These are phyloP conservation scores for Pyrrhoderma noxium DNA, from an alignment of 1,284 basidiomycete genomes.

Conservation along the genomic window DNA sequence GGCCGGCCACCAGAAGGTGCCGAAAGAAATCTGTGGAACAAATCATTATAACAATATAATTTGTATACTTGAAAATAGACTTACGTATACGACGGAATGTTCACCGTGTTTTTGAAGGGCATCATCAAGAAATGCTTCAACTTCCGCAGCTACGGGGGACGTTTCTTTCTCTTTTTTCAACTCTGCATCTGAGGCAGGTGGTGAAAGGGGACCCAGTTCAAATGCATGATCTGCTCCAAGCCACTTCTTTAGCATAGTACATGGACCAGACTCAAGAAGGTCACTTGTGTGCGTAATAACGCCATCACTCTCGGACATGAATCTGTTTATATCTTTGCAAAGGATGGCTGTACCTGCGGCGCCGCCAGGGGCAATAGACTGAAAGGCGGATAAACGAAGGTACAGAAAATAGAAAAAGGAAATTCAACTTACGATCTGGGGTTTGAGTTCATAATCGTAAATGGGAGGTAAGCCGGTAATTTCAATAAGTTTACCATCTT, in stretches of 20 bases:
- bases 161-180: constrained; percentile 1
- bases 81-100: constrained; percentile 17
- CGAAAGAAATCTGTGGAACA: constrained; percentile 16
- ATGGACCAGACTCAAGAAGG: constrained; percentile 1
- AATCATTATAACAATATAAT: not conserved
- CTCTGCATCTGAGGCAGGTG: not conserved
- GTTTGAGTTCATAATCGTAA: constrained; percentile 12
- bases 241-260: constrained; percentile 5
- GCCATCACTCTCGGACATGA: constrained; percentile 10
- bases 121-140: constrained; percentile 7
- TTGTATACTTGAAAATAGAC: not conserved
- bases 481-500: constrained; percentile 3
- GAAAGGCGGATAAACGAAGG: not conserved
- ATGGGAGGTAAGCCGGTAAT: constrained; percentile 12
- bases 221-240: constrained; percentile 3
- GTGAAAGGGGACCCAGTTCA: not conserved
- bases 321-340: not conserved
- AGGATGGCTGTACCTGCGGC: too few relatives aligned
- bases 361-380: too few relatives aligned
- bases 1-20: constrained; percentile 15
- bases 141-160: constrained; percentile 2
- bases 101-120: constrained; percentile 12
- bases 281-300: not conserved
- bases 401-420: not conserved
- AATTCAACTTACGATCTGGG: constrained; percentile 7